These are phyloP conservation scores for Diplosphaera chodatii DNA, from an alignment of 139 green algal species.

Conservation along the genomic window DNA sequence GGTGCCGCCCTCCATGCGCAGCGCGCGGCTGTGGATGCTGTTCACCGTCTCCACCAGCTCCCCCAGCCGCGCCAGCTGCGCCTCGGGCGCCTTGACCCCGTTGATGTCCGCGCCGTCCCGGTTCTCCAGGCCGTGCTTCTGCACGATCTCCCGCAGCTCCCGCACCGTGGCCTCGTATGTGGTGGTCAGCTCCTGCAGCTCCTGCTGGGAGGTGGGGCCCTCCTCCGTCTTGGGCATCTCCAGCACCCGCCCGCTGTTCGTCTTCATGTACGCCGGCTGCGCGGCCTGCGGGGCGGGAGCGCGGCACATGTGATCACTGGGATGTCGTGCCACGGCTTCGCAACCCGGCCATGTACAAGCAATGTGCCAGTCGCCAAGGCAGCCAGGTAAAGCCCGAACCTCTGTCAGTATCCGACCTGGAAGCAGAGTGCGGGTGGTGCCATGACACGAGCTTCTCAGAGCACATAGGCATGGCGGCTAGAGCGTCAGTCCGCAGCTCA, in stretches of 20 bases:
- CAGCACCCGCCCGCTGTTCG: neutral
- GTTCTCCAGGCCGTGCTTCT: neutral
- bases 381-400: no score
- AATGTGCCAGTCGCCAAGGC: no score
- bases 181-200: neutral
- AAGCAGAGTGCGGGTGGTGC: no score
- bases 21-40: neutral
- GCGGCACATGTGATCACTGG: neutral
- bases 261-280: constrained; percentile 1
- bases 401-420: no score
- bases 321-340: no score
- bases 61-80: neutral
- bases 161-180: neutral
- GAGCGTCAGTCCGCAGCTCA: no score
- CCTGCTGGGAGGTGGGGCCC: neutral
- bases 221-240: neutral
- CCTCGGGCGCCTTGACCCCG: neutral
- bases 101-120: neutral
- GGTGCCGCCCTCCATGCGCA: neutral
- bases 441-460: no score
- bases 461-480: no score
- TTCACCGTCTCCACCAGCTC: neutral
- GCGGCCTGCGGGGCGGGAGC: neutral
- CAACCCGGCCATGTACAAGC: no score
- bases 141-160: neutral